Conservation (phyloP, 192 early-diverging fungal species). For the Piromyces finnis region DNA sequence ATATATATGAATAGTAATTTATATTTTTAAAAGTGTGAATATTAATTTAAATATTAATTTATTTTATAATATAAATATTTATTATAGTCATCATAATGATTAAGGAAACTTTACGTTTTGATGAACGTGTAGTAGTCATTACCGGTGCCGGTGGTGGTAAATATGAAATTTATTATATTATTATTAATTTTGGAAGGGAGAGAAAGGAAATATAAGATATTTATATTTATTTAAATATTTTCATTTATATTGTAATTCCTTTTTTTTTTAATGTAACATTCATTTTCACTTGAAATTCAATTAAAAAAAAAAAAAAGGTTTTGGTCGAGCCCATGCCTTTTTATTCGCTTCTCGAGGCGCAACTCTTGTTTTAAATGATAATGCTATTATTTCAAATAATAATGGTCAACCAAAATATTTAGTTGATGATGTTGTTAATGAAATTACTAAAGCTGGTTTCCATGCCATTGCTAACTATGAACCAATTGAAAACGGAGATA, state of each 20-base stretch:
- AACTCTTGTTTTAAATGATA: not conserved
- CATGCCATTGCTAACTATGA: constrained; percentile 76
- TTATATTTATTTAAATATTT: too few relatives aligned
- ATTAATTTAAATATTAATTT: too few relatives aligned
- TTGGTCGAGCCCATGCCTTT: not conserved
- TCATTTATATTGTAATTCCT: too few relatives aligned
- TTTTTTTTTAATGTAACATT: too few relatives aligned
- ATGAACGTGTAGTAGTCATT: not conserved
- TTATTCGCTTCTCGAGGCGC: not conserved
- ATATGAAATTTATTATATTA: not conserved
- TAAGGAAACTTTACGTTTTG: not conserved
- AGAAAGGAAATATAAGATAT: too few relatives aligned
- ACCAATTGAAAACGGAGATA: constrained; percentile 90
- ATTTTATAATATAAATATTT: too few relatives aligned
- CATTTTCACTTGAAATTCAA: too few relatives aligned
- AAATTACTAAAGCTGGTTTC: not conserved
- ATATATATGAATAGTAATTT: too few relatives aligned
- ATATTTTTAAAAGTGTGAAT: too few relatives aligned
- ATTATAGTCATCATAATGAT: not conserved
- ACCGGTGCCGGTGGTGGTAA: not conserved
- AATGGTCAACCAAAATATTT: not conserved
- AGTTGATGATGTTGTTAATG: not conserved
- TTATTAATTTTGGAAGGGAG: too few relatives aligned
- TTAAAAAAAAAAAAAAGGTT: not conserved
- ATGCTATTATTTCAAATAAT: not conserved